Base-by-base conservation (phyloP, 2,329 filamentous ascomycete species). In the Colletotrichum brevisporum region DNA sequence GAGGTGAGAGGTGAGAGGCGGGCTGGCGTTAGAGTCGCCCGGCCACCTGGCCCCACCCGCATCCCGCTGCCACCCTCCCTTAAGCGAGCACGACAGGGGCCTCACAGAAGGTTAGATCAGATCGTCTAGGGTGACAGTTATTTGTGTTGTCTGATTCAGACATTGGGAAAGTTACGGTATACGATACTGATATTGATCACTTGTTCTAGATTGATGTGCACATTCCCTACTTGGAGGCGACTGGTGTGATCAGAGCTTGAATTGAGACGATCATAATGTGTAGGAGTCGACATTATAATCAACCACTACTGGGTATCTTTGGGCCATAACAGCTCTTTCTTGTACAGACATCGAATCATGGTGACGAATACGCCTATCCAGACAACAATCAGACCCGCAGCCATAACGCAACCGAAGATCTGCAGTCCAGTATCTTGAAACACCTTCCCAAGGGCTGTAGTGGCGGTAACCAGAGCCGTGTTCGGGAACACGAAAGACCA, bases 401-500 rank as follows among this genome's bases (percentile, higher is more conserved):
- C 88, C 83, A 94, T 88, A 15, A 88, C 89, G 63, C 89, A 91
- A 0, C 91, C 92, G 39, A 93, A 81, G 10, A 94, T 86, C 50
- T 89, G 81, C 50, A 96, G 87, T 0, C 89, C 85, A 6, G 79
- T 78, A 72, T 84, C 89, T 1, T 86, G 80, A 52, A 93, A 88
- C 0, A 89, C 89, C 10, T 85, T 83, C 0, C 88, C 92, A 57
- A 96, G 86, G 2, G 91, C 88, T 72, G 92, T 90, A 0, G 93
- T 96, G 0, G 92, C 91, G 0, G 91, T 92, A n/a, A 87, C 88
- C 68, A 94, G 80, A 0, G 91, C 92, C 0, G 92, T 95, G 73
- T 95, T 94, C 2, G 93, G 92, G 75, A 95, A 95, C 5, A 95
- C 86, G 78, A 95, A 95, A 4, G 90, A 93, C 80, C 91, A 96